Evolutionary conservation across 441 rosid genomes (phyloP).

Genomic region (Gossypium schwendimanii): DNA sequence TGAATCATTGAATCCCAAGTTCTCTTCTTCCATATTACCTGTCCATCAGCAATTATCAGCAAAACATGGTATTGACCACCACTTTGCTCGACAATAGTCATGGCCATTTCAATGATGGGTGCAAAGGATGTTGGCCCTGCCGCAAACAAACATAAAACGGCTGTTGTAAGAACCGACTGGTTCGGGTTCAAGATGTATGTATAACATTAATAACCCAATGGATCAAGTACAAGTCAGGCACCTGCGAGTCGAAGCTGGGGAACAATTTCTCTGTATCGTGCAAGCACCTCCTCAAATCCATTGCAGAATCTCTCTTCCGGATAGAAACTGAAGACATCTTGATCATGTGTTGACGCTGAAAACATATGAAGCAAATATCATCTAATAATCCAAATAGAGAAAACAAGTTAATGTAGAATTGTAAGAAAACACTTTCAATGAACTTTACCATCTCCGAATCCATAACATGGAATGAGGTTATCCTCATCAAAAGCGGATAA

Average conservation of each 20-base stretch:
- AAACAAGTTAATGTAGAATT: not conserved
- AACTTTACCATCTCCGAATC: constrained; percentile 73
- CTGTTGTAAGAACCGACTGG: not conserved
- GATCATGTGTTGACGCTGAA: constrained; percentile 86
- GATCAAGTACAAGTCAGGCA: constrained; percentile 16
- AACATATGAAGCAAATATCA: constrained; percentile 14
- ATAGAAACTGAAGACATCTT: constrained; percentile 68
- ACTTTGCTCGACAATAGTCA: constrained; percentile 81
- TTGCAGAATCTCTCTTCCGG: constrained; percentile 55
- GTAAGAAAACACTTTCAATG: not conserved
- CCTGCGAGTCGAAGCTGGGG: constrained; percentile 78
- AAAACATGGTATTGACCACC: constrained; percentile 93
- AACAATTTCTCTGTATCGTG: constrained; percentile 60
- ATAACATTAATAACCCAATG: not conserved
- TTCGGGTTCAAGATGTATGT: not conserved
- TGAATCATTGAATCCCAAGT: not conserved
- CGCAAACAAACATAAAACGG: constrained; percentile 3
- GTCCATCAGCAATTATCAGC: constrained; percentile 93
- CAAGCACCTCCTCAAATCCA: constrained; percentile 78
- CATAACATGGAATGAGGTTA: constrained; percentile 74
- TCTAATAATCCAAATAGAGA: constrained; percentile 6
- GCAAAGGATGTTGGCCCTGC: constrained; percentile 97
- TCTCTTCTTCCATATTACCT: constrained; percentile 37
- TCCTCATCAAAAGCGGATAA: constrained; percentile 76
- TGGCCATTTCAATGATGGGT: constrained; percentile 83